Percentiles rank a stretch among this genome's conserved stretches.
Evolutionary conservation across 148 eudicot species (phyloP).

Genomic region (Salicornia ramosissima): DNA sequence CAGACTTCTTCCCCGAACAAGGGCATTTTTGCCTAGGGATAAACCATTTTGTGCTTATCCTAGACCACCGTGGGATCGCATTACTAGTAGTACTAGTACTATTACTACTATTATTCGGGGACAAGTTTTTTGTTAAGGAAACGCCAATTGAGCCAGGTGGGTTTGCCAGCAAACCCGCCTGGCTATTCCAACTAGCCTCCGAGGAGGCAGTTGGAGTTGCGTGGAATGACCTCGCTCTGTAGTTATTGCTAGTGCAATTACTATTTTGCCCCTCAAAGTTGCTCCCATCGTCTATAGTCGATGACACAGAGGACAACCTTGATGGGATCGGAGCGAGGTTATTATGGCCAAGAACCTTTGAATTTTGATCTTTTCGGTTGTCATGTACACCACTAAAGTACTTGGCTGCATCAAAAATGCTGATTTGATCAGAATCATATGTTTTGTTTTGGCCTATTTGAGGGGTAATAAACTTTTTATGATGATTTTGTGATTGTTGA

Average conservation of each 20-base stretch:
- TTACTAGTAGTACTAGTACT: conserved; percentile 6
- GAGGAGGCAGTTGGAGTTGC: conserved; percentile 85
- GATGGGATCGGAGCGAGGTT: conserved; percentile 29
- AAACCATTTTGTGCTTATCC: conserved; percentile 43
- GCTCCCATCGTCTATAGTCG: conserved; percentile 29
- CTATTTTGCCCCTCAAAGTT: conserved; percentile 20
- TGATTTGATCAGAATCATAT: conserved; percentile 52
- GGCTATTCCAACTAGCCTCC: conserved; percentile 90
- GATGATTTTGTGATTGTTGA: conserved; percentile 15
- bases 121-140: conserved; percentile 24
- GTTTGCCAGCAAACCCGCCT: conserved; percentile 56
- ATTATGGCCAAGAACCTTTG: conserved; percentile 12
- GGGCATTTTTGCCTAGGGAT: conserved; percentile 50
- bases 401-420: conserved; percentile 73
- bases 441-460: conserved; percentile 11
- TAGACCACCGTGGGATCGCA: conserved; percentile 15
- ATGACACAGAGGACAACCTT: conserved; percentile 51
- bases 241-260: conserved; percentile 23
- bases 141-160: conserved; percentile 45
- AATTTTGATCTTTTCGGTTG: conserved; percentile 2
- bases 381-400: conserved; percentile 55
- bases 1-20: conserved; percentile 63
- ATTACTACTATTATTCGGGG: conserved; percentile 18
- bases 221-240: conserved; percentile 41
- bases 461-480: background rate